Conservation (phyloP, 805 yeast genomes). For the Starmerella cellae region DNA sequence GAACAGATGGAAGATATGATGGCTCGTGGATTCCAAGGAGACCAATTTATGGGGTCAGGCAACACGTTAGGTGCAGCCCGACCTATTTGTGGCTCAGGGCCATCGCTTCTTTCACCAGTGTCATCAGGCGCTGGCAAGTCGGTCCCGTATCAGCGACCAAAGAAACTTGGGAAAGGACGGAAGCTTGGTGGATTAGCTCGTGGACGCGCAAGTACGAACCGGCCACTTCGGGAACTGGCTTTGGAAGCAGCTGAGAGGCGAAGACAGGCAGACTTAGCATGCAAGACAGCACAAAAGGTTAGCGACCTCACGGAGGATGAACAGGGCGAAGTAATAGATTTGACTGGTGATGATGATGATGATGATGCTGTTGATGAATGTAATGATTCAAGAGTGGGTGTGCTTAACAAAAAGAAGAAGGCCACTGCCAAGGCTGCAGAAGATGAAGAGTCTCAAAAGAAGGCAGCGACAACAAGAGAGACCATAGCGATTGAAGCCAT, state of each 20-base stretch:
- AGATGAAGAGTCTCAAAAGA: background rate
- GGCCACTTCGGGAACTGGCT: conserved; percentile 35
- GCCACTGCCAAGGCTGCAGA: too few relatives aligned
- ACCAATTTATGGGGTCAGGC: conserved; percentile 40
- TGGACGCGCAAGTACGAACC: conserved; percentile 14
- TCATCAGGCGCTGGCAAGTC: background rate
- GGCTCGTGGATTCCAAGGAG: conserved; percentile 33
- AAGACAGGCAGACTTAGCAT: conserved; percentile 17
- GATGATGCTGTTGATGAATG: too few relatives aligned
- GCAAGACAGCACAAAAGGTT: conserved; percentile 11
- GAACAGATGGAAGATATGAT: conserved; percentile 33
- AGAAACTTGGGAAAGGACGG: conserved; percentile 23
- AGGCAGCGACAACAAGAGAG: background rate
- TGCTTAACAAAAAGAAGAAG: too few relatives aligned
- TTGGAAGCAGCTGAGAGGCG: conserved; percentile 54
- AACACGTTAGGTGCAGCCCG: conserved; percentile 25
- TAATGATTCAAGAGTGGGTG: too few relatives aligned
- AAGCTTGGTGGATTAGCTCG: conserved; percentile 25
- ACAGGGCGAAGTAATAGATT: conserved; percentile 10
- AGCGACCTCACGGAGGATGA: conserved; percentile 7
- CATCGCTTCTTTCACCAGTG: background rate
- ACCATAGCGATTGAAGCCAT: too few relatives aligned
- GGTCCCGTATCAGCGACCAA: conserved; percentile 2
- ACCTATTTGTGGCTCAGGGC: background rate
- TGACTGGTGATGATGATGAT: conserved; percentile 8